phyloP scores from a whole-genome alignment of 177 flowering plant genomes.

The Vitis hybrid region DNA sequence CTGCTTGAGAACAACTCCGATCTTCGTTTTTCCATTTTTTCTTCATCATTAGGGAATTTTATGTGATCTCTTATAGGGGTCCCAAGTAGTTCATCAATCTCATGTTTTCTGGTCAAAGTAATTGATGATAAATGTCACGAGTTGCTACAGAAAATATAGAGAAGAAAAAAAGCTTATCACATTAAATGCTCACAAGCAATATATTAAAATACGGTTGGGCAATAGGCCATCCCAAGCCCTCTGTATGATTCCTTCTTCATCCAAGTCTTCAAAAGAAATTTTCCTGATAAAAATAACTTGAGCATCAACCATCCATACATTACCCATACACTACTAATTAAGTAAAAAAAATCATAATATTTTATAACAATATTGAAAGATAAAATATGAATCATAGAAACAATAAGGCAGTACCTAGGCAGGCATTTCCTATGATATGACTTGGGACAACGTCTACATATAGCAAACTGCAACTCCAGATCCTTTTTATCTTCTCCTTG shows the following conservation, averaged over 20 bases:
- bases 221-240: constrained; percentile 80
- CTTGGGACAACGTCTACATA: constrained; percentile 90
- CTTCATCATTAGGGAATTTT: constrained; percentile 44
- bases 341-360: not conserved
- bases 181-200: constrained; percentile 64
- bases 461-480: constrained; percentile 62
- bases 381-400: constrained; percentile 3
- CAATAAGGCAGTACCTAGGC: constrained; percentile 50
- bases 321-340: not conserved
- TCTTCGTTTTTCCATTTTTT: constrained; percentile 23
- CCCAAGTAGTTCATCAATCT: constrained; percentile 46
- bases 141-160: not conserved
- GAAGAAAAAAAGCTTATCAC: not conserved
- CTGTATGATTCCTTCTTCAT: constrained; percentile 23
- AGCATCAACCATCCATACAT: not conserved
- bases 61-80: constrained; percentile 75
- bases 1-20: constrained; percentile 16
- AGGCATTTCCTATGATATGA: constrained; percentile 87
- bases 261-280: constrained; percentile 43
- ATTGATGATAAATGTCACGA: not conserved
- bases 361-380: not conserved
- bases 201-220: constrained; percentile 64
- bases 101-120: constrained; percentile 57
- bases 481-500: constrained; percentile 51
- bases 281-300: constrained; percentile 32